Evolutionary conservation across 1,139 yeast species (phyloP).

Genomic region (Candida sanyaensis): DNA sequence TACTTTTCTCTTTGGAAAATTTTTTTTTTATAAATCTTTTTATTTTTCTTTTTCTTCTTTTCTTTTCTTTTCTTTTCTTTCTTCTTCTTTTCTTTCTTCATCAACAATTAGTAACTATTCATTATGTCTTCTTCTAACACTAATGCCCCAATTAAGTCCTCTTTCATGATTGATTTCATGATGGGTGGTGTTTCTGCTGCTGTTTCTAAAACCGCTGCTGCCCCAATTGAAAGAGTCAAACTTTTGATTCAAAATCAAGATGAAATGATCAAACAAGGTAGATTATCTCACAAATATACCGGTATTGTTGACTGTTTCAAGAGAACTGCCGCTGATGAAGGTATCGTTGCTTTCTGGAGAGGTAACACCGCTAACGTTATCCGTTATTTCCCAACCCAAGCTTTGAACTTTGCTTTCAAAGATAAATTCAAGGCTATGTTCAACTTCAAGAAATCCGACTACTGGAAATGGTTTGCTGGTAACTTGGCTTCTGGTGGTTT

Average conservation of each 20-base stretch:
- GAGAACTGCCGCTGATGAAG: slow-evolving; percentile 57
- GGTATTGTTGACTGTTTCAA: slow-evolving; percentile 54
- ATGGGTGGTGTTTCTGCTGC: slow-evolving; percentile 63
- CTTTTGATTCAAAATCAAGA: slow-evolving; percentile 56
- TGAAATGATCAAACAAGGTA: slow-evolving; percentile 57
- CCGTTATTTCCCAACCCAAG: slow-evolving; percentile 60
- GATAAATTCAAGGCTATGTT: slow-evolving; percentile 53
- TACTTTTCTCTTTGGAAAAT: slow-evolving; percentile 1
- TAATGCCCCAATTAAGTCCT: slow-evolving; percentile 17
- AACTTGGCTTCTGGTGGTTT: slow-evolving; percentile 59
- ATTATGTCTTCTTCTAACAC: slow-evolving; percentile 8
- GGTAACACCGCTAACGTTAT: slow-evolving; percentile 59
- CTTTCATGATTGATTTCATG: slow-evolving; percentile 44
- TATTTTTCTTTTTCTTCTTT: slow-evolving; percentile 1
- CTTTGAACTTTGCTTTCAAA: slow-evolving; percentile 56
- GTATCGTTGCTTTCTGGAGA: slow-evolving; percentile 55
- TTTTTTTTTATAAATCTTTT: slow-evolving; percentile 7
- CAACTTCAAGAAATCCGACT: slow-evolving; percentile 55
- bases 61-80: no score
- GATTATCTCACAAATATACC: slow-evolving; percentile 50
- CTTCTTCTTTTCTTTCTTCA: slow-evolving; percentile 11
- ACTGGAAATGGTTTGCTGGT: slow-evolving; percentile 56
- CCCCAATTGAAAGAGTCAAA: slow-evolving; percentile 58
- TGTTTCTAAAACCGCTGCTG: slow-evolving; percentile 57
- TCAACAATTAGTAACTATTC: slow-evolving; percentile 6